phyloP scores from a whole-genome alignment of 306 rosid species.

The Fragaria ananassa region DNA sequence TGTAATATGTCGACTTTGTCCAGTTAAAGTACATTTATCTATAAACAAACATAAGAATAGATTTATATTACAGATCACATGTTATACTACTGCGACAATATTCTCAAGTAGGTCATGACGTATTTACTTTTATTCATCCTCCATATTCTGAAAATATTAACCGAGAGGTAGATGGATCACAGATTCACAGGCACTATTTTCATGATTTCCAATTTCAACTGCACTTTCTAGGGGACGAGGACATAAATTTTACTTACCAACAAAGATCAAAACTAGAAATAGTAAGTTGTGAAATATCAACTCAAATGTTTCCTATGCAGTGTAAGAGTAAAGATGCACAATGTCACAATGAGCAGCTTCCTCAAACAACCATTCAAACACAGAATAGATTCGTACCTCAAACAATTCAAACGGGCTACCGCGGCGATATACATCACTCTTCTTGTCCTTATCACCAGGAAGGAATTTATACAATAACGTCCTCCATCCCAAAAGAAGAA shows the following conservation, averaged over 20 bases:
- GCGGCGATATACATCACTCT: slow-evolving; percentile 71
- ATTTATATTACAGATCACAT: neutral
- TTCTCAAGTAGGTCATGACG: neutral
- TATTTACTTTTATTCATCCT: neutral
- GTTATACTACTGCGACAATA: neutral
- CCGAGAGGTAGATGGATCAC: neutral
- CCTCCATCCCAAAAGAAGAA: slow-evolving; percentile 73
- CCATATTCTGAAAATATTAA: neutral
- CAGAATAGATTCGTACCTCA: slow-evolving; percentile 47
- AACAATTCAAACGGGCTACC: slow-evolving; percentile 90
- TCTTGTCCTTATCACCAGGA: slow-evolving; percentile 53
- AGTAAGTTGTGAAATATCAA: neutral
- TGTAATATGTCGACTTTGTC: neutral
- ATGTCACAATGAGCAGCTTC: neutral
- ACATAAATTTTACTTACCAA: neutral
- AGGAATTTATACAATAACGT: slow-evolving; percentile 53
- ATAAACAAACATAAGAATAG: too few relatives aligned
- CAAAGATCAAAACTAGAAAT: neutral
- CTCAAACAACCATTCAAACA: neutral
- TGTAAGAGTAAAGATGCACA: neutral
- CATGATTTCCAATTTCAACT: neutral
- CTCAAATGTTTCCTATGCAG: neutral
- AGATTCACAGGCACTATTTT: neutral
- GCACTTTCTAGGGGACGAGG: neutral
- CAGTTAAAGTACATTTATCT: neutral